phyloP scores from a whole-genome alignment of 176 grass and related monocot genomes.

The Oryza officinalis region DNA sequence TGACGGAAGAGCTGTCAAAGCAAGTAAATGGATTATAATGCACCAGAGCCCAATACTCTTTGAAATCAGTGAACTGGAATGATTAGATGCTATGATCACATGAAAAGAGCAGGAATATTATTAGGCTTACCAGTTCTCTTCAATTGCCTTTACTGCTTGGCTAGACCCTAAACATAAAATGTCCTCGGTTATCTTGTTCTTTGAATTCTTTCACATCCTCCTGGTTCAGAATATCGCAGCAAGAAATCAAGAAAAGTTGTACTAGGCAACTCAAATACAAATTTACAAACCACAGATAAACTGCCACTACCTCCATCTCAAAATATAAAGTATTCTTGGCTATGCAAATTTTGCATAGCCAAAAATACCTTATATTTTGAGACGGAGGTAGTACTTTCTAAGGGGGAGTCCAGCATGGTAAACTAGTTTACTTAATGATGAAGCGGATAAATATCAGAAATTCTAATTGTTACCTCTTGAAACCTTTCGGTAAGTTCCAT shows the following conservation, averaged over 20 bases:
- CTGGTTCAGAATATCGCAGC: background rate
- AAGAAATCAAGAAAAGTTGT: background rate
- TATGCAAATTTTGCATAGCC: too few species aligned
- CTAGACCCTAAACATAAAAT: background rate
- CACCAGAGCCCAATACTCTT: background rate
- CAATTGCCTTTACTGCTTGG: background rate
- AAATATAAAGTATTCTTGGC: too few species aligned
- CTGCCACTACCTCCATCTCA: background rate
- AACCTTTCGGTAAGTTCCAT: background rate
- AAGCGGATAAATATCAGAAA: background rate
- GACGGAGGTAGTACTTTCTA: background rate
- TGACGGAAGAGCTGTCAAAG: background rate
- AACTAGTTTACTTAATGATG: background rate
- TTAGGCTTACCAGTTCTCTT: background rate
- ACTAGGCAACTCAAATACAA: background rate
- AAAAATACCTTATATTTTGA: too few species aligned
- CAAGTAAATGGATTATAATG: slow-evolving; percentile 8
- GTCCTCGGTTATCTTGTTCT: background rate
- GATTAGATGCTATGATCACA: background rate
- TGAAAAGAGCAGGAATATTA: background rate
- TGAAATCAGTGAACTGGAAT: background rate
- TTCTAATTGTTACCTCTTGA: slow-evolving; percentile 24
- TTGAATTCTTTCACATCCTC: background rate
- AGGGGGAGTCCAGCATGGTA: background rate
- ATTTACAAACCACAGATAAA: slow-evolving; percentile 1